phyloP scores from a whole-genome alignment of 2,329 filamentous ascomycete genomes.

The Trichoderma semiorbis region DNA sequence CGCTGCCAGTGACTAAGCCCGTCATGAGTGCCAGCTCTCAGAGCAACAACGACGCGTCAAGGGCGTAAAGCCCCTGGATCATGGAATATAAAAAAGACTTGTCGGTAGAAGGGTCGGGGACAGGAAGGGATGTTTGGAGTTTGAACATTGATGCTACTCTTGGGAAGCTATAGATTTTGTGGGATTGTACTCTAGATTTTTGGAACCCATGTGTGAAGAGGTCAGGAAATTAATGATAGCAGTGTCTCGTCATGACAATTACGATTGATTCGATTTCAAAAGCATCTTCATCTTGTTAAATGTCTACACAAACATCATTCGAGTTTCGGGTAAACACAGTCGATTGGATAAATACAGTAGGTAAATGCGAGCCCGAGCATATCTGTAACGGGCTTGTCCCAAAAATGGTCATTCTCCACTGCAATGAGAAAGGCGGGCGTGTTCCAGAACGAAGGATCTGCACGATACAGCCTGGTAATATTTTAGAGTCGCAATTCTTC shows the following conservation, averaged over 20 bases:
- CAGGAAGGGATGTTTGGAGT: not conserved
- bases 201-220: conserved; percentile 1
- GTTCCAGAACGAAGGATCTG: conserved; percentile 16
- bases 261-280: not conserved
- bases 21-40: conserved; percentile 82
- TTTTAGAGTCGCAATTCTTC: conserved; percentile 1
- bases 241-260: conserved; percentile 1
- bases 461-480: not conserved
- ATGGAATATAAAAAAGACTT: not conserved
- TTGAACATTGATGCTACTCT: conserved; percentile 12
- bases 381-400: conserved; percentile 1
- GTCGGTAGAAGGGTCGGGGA: not conserved
- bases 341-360: not conserved
- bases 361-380: not conserved
- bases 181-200: conserved; percentile 16
- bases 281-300: not conserved
- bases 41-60: conserved; percentile 79
- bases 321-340: not conserved
- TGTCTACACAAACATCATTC: not conserved
- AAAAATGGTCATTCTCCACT: not conserved
- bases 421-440: not conserved
- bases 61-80: conserved; percentile 31
- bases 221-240: conserved; percentile 11
- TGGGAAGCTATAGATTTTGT: conserved; percentile 15
- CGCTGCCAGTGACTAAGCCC: conserved; percentile 59